phyloP scores from a whole-genome alignment of 2,329 filamentous ascomycete genomes.

The Exutisphaerella laricina region DNA sequence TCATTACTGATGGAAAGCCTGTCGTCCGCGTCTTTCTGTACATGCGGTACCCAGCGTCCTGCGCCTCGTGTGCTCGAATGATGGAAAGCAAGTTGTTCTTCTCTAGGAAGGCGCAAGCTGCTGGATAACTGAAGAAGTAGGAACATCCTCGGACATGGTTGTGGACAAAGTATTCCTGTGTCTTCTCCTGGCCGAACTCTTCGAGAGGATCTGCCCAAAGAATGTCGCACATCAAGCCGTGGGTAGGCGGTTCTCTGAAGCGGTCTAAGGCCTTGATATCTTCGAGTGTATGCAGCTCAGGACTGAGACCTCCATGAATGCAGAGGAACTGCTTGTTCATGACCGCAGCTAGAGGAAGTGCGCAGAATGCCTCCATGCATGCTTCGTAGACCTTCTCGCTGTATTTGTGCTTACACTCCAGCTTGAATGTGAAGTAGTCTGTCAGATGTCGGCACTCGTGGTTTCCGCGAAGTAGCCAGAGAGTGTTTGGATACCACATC shows the following conservation, averaged over 20 bases:
- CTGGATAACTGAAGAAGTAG: constrained; percentile 98
- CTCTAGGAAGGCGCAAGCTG: constrained; percentile 93
- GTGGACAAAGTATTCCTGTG: constrained; percentile 93
- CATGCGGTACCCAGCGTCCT: constrained; percentile 98
- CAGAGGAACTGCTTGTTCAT: constrained; percentile 99
- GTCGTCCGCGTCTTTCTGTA: constrained; percentile 98
- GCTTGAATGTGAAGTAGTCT: constrained; percentile 99
- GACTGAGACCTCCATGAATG: constrained; percentile 93
- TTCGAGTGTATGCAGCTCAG: constrained; percentile 91
- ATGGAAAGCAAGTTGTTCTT: constrained; percentile 98
- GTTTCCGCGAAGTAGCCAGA: constrained; percentile 96
- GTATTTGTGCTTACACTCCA: constrained; percentile 99
- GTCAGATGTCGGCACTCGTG: constrained; percentile 98
- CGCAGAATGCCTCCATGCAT: constrained; percentile 97
- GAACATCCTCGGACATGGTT: constrained; percentile 98
- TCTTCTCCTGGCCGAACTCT: constrained; percentile 98
- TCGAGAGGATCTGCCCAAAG: constrained; percentile 97
- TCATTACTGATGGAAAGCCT: constrained; percentile 99
- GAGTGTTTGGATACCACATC: constrained; percentile 96
- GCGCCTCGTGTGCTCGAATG: constrained; percentile 95
- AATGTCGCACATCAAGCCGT: constrained; percentile 98
- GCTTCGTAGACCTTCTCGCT: constrained; percentile 93
- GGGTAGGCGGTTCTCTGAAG: constrained; percentile 94
- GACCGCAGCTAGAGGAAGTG: constrained; percentile 83
- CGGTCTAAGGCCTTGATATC: constrained; percentile 97